These are phyloP conservation scores for Tilletia walkeri DNA, from an alignment of 1,284 basidiomycete species.

Conservation along the genomic window DNA sequence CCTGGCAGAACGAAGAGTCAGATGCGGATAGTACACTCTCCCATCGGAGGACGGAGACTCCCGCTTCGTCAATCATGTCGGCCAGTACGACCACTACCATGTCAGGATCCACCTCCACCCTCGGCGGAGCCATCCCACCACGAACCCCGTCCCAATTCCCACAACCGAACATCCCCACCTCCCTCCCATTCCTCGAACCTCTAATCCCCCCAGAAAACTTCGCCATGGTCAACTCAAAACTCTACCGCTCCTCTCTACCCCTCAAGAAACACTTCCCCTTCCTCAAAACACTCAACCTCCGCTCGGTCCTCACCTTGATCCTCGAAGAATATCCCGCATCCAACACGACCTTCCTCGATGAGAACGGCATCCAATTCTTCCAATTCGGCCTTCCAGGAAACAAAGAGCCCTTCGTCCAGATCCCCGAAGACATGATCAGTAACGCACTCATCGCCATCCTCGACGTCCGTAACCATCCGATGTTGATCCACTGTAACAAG, in stretches of 20 bases:
- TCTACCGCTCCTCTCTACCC: slow-evolving; percentile 62
- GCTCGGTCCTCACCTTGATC: slow-evolving; percentile 62
- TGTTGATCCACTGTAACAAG: slow-evolving; percentile 65
- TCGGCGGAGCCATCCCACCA: background rate
- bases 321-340: slow-evolving; percentile 62
- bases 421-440: slow-evolving; percentile 62
- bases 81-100: background rate
- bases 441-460: slow-evolving; percentile 61
- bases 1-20: no score
- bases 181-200: slow-evolving; percentile 14
- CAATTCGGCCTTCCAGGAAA: slow-evolving; percentile 64
- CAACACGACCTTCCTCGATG: slow-evolving; percentile 59
- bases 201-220: slow-evolving; percentile 54
- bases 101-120: background rate
- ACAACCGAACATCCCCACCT: background rate
- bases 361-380: slow-evolving; percentile 58
- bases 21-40: background rate
- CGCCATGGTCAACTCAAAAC: slow-evolving; percentile 58
- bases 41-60: background rate
- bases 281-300: slow-evolving; percentile 60
- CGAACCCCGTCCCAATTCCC: background rate
- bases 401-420: slow-evolving; percentile 57
- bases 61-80: background rate
- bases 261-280: slow-evolving; percentile 62
- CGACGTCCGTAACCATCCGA: slow-evolving; percentile 62